These are phyloP conservation scores for Coccinonectria pachysandricola DNA, from an alignment of 2,329 filamentous ascomycete species.

Conservation along the genomic window DNA sequence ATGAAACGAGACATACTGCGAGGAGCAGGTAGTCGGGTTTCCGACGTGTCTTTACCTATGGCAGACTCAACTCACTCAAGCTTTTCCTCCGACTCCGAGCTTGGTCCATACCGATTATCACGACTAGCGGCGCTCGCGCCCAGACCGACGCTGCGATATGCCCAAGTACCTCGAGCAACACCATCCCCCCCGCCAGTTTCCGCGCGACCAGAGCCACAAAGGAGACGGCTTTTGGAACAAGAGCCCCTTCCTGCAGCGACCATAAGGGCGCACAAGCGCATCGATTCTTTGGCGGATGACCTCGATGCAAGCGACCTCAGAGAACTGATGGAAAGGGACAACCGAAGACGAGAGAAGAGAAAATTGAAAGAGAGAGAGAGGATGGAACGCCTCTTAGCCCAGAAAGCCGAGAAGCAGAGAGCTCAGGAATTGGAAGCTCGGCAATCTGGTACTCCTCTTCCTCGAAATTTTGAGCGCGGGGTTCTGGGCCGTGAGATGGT, in stretches of 20 bases:
- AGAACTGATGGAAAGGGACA: constrained; percentile 83
- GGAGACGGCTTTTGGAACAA: constrained; percentile 40
- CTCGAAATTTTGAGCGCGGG: constrained; percentile 48
- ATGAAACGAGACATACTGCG: constrained; percentile 54
- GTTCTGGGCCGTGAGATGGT: constrained; percentile 48
- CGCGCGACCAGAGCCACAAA: constrained; percentile 38
- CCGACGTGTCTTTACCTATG: constrained; percentile 65
- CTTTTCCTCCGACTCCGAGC: constrained; percentile 65
- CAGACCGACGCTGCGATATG: constrained; percentile 70
- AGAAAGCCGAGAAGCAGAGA: constrained; percentile 56
- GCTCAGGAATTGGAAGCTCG: constrained; percentile 46
- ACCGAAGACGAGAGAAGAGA: constrained; percentile 68
- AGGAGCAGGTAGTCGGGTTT: constrained; percentile 51
- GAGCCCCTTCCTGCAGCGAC: constrained; percentile 51
- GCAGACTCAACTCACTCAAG: constrained; percentile 67
- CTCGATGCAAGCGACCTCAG: constrained; percentile 76
- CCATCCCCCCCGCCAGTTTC: constrained; percentile 35
- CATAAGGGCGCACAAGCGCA: constrained; percentile 49
- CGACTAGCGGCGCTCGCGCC: constrained; percentile 74
- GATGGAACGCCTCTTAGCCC: constrained; percentile 52
- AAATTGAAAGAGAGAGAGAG: constrained; percentile 56
- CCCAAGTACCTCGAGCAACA: constrained; percentile 51
- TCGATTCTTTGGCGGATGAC: constrained; percentile 70
- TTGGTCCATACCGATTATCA: constrained; percentile 66
- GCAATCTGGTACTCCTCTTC: constrained; percentile 39